Base-by-base conservation (phyloP, 306 rosid species). In the Rosa rugosa region DNA sequence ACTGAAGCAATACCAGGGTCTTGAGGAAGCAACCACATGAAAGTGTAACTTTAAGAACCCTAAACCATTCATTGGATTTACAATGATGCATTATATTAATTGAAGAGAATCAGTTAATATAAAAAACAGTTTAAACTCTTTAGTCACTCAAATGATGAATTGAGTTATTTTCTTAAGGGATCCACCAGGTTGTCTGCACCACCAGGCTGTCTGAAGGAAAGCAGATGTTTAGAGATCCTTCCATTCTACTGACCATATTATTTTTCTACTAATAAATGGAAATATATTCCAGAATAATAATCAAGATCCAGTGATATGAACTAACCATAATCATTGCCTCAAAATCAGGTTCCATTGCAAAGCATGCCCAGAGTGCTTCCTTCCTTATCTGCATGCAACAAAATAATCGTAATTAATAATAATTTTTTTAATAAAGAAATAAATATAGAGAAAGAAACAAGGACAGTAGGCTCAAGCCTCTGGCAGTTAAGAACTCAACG, bases 321-420 rank as follows among this genome's bases (percentile, higher is more conserved):
- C 98, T 69, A 47, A 94, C 98, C 80, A 95, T 20, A 78, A 63
- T 89, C 97, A 92, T 88, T 81, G 99, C 97, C 85, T 90, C 99
- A 77, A 69, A 78, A 87, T 85, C 72, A 75, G 99, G 99, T 80
- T 72, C 86, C 91, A 95, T 18, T 41, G 99, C 94, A 79, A 91
- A 95, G 88, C 98, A 92, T 49, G 98, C 97, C 98, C 97, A 91
- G 41, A 95, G 96, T 25, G 98, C 97, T 79, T 95, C 98, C 88
- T 92, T 94, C 84, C 99, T 89, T 83, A 85, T 81, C 97, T 94
- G 85, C 84, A 79, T 59, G 76, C 45, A 73, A 82, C 69, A 80
- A 80, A 57, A 82, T 77, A 71, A 54, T 84, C 4, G 13, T 25
- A 11, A 14, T 44, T 8, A 8, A 7, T 27, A 27, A 27, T 27